Percentiles rank a stretch among this genome's conserved stretches.
These are phyloP conservation scores for Physocladia obscura DNA, from an alignment of 192 early-diverging fungal species.

Conservation along the genomic window DNA sequence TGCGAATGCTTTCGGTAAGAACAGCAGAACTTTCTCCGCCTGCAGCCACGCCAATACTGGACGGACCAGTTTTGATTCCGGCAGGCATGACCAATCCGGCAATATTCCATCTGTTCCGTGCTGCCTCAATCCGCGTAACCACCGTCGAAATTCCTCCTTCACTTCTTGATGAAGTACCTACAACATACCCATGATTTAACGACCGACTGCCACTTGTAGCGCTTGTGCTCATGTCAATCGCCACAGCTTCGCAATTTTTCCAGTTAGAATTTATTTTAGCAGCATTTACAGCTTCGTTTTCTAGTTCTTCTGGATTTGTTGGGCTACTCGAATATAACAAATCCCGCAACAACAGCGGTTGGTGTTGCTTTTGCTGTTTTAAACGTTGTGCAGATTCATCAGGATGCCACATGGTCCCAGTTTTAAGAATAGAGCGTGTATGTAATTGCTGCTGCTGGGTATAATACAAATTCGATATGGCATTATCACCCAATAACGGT, in stretches of 20 bases:
- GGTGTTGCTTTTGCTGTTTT: not conserved
- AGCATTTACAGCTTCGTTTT: no score
- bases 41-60: not conserved
- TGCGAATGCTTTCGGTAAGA: no score
- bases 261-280: no score
- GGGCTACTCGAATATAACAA: not conserved
- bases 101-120: constrained; percentile 16
- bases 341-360: not conserved
- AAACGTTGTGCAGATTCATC: no score
- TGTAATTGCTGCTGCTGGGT: no score
- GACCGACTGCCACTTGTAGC: constrained; percentile 15
- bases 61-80: not conserved
- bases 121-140: constrained; percentile 2
- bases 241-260: no score
- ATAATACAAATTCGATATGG: no score
- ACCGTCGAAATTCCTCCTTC: not conserved
- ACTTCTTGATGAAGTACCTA: not conserved
- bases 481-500: no score
- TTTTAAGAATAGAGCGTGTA: no score
- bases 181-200: not conserved
- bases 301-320: not conserved
- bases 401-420: no score
- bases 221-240: constrained; percentile 9
- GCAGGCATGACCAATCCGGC: constrained; percentile 6
- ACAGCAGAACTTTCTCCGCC: not conserved